These are phyloP conservation scores for Lepidium aucheri DNA, from an alignment of 345 rosid species.

Conservation along the genomic window DNA sequence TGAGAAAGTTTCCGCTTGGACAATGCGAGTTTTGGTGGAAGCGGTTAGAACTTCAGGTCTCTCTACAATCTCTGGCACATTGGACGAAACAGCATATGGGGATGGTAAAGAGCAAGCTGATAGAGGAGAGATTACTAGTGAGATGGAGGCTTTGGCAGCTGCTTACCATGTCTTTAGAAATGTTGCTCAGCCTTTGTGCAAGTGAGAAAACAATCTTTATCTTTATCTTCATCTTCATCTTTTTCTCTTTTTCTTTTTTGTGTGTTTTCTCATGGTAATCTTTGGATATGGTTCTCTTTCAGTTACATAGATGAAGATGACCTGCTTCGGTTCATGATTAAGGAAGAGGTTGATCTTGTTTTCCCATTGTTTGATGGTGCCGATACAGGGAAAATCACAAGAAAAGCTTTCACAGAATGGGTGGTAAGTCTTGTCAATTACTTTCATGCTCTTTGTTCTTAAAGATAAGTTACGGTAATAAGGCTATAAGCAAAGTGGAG, in stretches of 20 bases:
- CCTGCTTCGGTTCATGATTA: slow-evolving; percentile 70
- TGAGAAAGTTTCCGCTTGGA: slow-evolving; percentile 87
- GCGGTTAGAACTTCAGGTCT: slow-evolving; percentile 61
- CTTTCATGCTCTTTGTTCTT: neutral
- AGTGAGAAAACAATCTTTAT: slow-evolving; percentile 33
- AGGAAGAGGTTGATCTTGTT: slow-evolving; percentile 78
- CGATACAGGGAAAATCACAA: slow-evolving; percentile 48
- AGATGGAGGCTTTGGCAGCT: slow-evolving; percentile 72
- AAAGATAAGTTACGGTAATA: neutral
- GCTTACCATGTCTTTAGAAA: slow-evolving; percentile 58
- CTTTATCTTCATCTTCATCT: neutral
- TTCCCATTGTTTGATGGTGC: slow-evolving; percentile 60
- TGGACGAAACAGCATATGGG: slow-evolving; percentile 43
- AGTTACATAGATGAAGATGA: slow-evolving; percentile 74
- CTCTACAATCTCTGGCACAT: slow-evolving; percentile 58
- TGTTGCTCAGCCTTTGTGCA: slow-evolving; percentile 39
- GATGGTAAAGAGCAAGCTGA: slow-evolving; percentile 38
- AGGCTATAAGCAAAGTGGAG: no score
- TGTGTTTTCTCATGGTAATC: neutral
- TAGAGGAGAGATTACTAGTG: slow-evolving; percentile 61
- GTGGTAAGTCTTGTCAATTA: slow-evolving; percentile 45
- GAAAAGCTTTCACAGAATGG: slow-evolving; percentile 62
- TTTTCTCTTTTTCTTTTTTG: neutral
- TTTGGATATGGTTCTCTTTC: neutral
- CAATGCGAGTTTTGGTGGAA: slow-evolving; percentile 73